phyloP scores from a whole-genome alignment of 2,329 filamentous ascomycete species.

The Monilinia polystroma region DNA sequence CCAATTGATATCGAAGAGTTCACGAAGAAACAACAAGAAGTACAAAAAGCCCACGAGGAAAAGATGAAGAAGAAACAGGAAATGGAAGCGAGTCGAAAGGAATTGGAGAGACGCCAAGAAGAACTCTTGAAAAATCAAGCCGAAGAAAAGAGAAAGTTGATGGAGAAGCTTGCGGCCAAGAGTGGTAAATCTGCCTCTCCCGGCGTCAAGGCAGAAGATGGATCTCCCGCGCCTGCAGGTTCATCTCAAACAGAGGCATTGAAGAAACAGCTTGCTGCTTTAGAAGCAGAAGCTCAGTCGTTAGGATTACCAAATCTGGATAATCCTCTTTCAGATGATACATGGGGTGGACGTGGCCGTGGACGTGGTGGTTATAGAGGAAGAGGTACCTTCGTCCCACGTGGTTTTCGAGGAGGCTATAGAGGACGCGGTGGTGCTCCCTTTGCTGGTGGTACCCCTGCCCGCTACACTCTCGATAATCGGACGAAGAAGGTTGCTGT shows the following conservation, averaged over 20 bases:
- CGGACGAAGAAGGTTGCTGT: constrained; percentile 67
- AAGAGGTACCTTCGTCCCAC: constrained; percentile 35
- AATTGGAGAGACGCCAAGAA: constrained; percentile 63
- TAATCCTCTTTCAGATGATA: constrained; percentile 47
- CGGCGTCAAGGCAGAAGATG: constrained; percentile 24
- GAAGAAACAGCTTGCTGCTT: constrained; percentile 68
- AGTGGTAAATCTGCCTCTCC: constrained; percentile 39
- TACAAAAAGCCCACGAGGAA: constrained; percentile 67
- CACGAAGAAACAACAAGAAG: constrained; percentile 65
- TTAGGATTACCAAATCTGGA: constrained; percentile 59
- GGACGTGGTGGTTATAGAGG: constrained; percentile 43
- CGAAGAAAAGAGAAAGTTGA: constrained; percentile 61
- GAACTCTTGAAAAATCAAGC: constrained; percentile 62
- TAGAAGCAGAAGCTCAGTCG: constrained; percentile 69
- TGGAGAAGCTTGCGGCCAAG: constrained; percentile 61
- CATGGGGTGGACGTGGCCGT: constrained; percentile 45
- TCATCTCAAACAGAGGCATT: constrained; percentile 59
- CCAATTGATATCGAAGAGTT: constrained; percentile 70
- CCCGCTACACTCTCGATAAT: constrained; percentile 70
- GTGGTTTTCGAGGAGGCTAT: constrained; percentile 47
- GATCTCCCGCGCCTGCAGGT: constrained; percentile 26
- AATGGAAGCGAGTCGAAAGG: constrained; percentile 59
- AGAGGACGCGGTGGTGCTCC: constrained; percentile 48
- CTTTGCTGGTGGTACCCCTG: constrained; percentile 37
- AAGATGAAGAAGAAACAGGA: constrained; percentile 62